phyloP scores from a whole-genome alignment of 23 red algal species.

The Gracilaria caudata region DNA sequence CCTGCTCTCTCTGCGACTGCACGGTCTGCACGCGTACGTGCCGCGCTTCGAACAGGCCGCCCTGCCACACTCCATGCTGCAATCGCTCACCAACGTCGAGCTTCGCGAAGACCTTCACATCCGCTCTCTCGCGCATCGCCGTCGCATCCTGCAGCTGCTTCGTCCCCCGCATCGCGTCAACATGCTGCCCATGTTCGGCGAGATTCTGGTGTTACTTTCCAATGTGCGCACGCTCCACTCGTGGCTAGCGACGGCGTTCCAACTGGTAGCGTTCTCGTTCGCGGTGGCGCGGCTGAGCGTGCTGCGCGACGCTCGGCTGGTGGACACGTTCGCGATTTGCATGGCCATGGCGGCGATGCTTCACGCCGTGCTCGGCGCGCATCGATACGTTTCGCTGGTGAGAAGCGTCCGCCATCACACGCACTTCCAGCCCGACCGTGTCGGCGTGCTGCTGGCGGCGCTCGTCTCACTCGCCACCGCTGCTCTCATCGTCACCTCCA shows the following conservation, averaged over 20 bases:
- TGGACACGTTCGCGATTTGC: neutral
- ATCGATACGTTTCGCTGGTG: neutral
- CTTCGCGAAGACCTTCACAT: slow-evolving; percentile 58
- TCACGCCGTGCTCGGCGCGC: slow-evolving; percentile 13
- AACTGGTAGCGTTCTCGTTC: slow-evolving; percentile 43
- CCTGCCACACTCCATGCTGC: slow-evolving; percentile 5
- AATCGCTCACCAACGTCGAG: slow-evolving; percentile 40
- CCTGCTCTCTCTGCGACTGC: neutral
- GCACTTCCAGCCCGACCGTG: neutral
- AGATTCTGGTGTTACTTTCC: slow-evolving; percentile 43
- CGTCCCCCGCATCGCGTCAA: neutral
- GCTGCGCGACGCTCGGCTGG: neutral
- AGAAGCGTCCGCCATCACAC: neutral
- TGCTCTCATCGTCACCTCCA: neutral
- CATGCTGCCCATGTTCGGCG: slow-evolving; percentile 48
- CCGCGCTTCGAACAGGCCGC: slow-evolving; percentile 5
- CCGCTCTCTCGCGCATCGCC: slow-evolving; percentile 28
- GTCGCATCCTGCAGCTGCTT: neutral
- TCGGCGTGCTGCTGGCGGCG: neutral
- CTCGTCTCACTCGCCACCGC: neutral
- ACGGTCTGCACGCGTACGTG: neutral
- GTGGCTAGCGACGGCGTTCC: slow-evolving; percentile 40
- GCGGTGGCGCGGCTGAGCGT: neutral
- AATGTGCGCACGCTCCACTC: slow-evolving; percentile 67
- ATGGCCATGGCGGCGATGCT: neutral